Evolutionary conservation across 139 green algal species (phyloP).

Genomic region (Picochlorum sp.): DNA sequence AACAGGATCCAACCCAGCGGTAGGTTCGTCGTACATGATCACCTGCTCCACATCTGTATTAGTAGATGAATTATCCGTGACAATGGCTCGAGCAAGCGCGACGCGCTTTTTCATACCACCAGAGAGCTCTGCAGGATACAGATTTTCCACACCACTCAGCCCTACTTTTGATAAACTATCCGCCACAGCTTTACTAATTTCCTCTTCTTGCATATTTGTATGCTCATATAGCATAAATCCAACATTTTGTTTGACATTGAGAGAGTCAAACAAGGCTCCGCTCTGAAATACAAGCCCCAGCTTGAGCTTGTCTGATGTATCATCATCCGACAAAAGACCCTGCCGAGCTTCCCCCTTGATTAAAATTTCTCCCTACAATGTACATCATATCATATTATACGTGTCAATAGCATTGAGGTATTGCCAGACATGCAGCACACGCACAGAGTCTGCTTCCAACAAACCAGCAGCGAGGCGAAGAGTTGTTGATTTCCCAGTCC

Average conservation of each 20-base stretch:
- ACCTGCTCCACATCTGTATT: slow-evolving; percentile 45
- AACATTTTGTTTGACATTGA: slow-evolving; percentile 93
- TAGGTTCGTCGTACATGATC: slow-evolving; percentile 99
- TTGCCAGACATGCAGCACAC: not conserved
- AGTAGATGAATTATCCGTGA: slow-evolving; percentile 18
- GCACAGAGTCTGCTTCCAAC: slow-evolving; percentile 73
- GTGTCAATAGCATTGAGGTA: slow-evolving; percentile 13
- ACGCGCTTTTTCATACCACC: slow-evolving; percentile 99
- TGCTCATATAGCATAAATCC: slow-evolving; percentile 96
- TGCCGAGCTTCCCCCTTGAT: slow-evolving; percentile 63
- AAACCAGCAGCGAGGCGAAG: slow-evolving; percentile 89
- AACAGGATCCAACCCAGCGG: slow-evolving; percentile 94
- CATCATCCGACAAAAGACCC: slow-evolving; percentile 71
- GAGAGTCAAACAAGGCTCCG: slow-evolving; percentile 95
- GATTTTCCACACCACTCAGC: slow-evolving; percentile 75
- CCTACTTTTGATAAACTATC: slow-evolving; percentile 80
- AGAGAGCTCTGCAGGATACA: slow-evolving; percentile 86
- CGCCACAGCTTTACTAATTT: slow-evolving; percentile 65
- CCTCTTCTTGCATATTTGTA: slow-evolving; percentile 47
- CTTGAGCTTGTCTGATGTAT: slow-evolving; percentile 40
- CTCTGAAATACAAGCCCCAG: slow-evolving; percentile 84
- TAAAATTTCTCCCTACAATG: slow-evolving; percentile 55
- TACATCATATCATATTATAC: slow-evolving; percentile 11
- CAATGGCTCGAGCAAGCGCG: slow-evolving; percentile 83
- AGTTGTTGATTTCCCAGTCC: slow-evolving; percentile 96